Base-by-base conservation (phyloP, 1,139 yeast species). In the Kazachstania sp. region DNA sequence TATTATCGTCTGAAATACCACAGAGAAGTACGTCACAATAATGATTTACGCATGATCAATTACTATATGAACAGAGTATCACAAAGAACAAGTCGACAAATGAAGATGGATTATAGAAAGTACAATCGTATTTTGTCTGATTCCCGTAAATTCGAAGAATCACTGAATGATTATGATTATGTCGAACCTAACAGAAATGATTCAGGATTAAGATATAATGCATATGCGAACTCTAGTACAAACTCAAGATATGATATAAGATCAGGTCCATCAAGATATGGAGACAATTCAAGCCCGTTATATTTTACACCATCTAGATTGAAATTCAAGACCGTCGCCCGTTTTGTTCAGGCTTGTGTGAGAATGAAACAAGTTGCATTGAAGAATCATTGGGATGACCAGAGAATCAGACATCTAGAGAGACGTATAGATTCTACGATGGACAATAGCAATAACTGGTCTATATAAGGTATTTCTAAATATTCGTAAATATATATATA, bases 11-110 rank as follows among this genome's bases (percentile, higher is more conserved):
- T 63, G 34, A 60, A 58, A 43, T 64, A 61, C 38, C 54, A 61
- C 45, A 54, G 49, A n/a, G 68, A 63, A 44, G 61, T 58, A 4
- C 53, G 51, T 45, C 60, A 56, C 35, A 64, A 61, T 44, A 61
- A 62, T 45, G 67, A 63, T 45, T 45, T 63, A 28, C 54, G 50
- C 18, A 58, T 62, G 15, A 56, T 62, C 51, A 63, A 61, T 37
- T 61, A 60, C 23, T 64, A 64, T 44, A 47, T 63, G 45, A 60
- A 63, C 45, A 56, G 58, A 13, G 63, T 64, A n/a, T 46, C 64
- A 35, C 54, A 56, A 34, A 61, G 63, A n/a, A 55, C 64, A 18
- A 56, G 66, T 3, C 57, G 52, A 36, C 64, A 61, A 43, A 48
- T 63, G 28, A 54, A 61, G 34, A 49, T 58, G 13, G 67, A 63